phyloP scores from a whole-genome alignment of 2,329 filamentous ascomycete genomes.

The Cordyceps farinosa region DNA sequence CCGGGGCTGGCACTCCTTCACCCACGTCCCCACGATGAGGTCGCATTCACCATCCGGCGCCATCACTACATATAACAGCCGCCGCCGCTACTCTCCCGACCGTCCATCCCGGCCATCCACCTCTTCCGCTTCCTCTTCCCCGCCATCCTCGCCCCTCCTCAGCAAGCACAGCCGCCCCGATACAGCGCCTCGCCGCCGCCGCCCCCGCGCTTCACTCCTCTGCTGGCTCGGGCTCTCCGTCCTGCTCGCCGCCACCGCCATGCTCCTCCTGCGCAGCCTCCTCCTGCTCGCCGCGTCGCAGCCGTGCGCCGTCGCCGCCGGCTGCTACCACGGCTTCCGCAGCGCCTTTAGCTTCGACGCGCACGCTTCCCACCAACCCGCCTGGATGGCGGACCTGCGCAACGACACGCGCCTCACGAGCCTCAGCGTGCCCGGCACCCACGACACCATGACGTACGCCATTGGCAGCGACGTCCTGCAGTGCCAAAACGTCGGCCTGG shows the following conservation, averaged over 20 bases:
- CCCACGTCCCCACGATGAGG: background rate
- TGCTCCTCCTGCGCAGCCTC: conserved; percentile 25
- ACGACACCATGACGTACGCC: conserved; percentile 50
- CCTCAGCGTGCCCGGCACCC: conserved; percentile 50
- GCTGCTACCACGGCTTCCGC: conserved; percentile 32
- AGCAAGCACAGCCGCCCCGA: conserved; percentile 4
- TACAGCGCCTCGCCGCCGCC: conserved; percentile 25
- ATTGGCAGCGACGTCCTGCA: conserved; percentile 35
- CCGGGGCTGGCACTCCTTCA: background rate
- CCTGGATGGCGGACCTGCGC: conserved; percentile 41
- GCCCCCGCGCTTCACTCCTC: background rate
- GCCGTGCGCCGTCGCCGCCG: conserved; percentile 25
- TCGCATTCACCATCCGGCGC: background rate
- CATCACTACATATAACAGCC: background rate
- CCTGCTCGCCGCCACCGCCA: conserved; percentile 21
- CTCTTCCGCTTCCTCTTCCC: conserved; percentile 27
- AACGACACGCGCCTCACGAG: conserved; percentile 39
- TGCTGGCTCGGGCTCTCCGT: conserved; percentile 19
- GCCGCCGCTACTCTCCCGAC: conserved; percentile 8
- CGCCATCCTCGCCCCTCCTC: conserved; percentile 26
- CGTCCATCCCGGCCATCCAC: conserved; percentile 12
- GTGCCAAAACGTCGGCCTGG: conserved; percentile 47
- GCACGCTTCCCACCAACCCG: conserved; percentile 25
- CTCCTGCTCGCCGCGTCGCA: conserved; percentile 20
- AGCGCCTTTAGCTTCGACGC: conserved; percentile 37